Percentiles rank a stretch among this genome's conserved stretches.
Evolutionary conservation across 495 filamentous ascomycete genomes (phyloP).

Genomic region (Tuber calosporum): DNA sequence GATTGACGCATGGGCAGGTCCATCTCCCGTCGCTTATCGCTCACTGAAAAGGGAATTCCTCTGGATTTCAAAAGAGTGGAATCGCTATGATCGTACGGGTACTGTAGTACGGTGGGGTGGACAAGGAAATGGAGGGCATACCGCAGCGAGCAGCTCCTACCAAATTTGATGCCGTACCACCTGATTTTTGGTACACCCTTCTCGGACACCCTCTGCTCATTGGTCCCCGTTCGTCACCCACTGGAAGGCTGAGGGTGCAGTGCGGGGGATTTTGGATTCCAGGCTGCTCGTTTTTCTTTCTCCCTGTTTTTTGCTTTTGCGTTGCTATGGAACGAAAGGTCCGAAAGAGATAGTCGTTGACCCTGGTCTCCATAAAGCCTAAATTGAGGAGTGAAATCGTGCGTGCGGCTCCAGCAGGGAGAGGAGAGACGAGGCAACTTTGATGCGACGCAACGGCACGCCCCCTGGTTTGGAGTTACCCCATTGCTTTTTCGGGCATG

Average conservation of each 20-base stretch:
- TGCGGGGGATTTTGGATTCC: neutral
- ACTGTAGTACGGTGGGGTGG: too few species aligned
- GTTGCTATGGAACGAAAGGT: neutral
- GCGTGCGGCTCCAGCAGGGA: neutral
- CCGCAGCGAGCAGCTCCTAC: neutral
- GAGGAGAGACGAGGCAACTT: neutral
- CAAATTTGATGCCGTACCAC: neutral
- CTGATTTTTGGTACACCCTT: neutral
- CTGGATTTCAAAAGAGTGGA: neutral
- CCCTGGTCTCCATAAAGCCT: neutral
- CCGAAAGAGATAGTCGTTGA: constrained; percentile 2
- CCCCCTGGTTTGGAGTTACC: neutral
- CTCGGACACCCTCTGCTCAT: neutral
- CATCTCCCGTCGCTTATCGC: neutral
- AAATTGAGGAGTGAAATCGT: neutral
- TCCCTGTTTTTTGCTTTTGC: too few species aligned
- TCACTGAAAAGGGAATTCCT: neutral
- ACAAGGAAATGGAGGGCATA: too few species aligned
- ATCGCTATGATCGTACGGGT: neutral
- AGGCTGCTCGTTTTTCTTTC: neutral
- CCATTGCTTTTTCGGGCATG: neutral
- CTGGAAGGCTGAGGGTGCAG: neutral
- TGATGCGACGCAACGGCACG: neutral
- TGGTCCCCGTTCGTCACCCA: neutral
- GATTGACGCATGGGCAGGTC: neutral